These are phyloP conservation scores for Echeveria elegans DNA, from an alignment of 164 flowering plant genomes.

Conservation along the genomic window DNA sequence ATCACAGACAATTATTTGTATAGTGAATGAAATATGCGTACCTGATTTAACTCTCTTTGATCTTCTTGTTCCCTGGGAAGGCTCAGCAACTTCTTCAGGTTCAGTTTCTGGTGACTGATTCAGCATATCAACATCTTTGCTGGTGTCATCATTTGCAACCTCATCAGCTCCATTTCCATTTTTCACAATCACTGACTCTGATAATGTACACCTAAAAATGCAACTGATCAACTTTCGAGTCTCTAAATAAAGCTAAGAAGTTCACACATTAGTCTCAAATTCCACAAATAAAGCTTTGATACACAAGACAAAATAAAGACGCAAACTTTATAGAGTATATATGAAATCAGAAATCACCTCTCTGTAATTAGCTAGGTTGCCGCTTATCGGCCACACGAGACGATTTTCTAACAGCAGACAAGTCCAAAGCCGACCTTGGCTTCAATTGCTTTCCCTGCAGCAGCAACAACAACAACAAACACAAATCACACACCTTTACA, in stretches of 20 bases:
- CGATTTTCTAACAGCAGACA: conserved; percentile 27
- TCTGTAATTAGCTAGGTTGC: conserved; percentile 24
- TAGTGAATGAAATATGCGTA: background rate
- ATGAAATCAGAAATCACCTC: conserved; percentile 18
- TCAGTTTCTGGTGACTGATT: background rate
- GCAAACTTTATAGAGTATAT: background rate
- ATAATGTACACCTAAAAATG: conserved; percentile 34
- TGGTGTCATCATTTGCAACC: background rate
- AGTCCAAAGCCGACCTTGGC: conserved; percentile 15
- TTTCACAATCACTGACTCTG: conserved; percentile 17
- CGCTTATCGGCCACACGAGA: conserved; percentile 24
- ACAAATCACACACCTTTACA: background rate
- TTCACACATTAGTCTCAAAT: too few relatives aligned
- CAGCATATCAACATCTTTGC: background rate
- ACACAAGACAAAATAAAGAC: background rate
- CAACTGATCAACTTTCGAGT: background rate
- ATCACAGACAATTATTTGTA: background rate
- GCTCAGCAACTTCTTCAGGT: background rate
- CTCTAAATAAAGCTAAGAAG: background rate
- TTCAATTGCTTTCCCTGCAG: conserved; percentile 26
- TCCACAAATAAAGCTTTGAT: too few relatives aligned
- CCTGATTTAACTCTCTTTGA: background rate
- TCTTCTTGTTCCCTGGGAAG: conserved; percentile 2
- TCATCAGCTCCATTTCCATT: conserved; percentile 9
- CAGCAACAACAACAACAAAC: too few relatives aligned